phyloP scores from a whole-genome alignment of 202 grass and related monocot species.

The Brachypodium distachyon region DNA sequence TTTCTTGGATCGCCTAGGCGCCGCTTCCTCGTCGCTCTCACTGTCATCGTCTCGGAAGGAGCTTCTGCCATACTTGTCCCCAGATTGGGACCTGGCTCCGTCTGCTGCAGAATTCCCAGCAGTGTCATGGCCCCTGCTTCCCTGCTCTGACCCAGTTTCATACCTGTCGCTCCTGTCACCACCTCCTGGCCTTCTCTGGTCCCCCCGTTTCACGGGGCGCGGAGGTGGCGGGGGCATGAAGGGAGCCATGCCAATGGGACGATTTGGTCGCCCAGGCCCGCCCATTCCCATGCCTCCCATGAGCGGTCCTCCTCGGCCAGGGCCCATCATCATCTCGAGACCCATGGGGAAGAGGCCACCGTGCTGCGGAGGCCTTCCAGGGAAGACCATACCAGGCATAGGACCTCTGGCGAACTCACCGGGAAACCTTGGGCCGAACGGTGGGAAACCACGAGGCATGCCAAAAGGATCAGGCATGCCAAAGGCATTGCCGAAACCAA shows the following conservation, averaged over 20 bases:
- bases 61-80: slow-evolving; percentile 37
- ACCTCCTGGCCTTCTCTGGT: slow-evolving; percentile 48
- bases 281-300: slow-evolving; percentile 82
- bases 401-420: slow-evolving; percentile 58
- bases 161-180: slow-evolving; percentile 47
- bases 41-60: slow-evolving; percentile 52
- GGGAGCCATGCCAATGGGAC: slow-evolving; percentile 64
- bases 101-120: slow-evolving; percentile 38
- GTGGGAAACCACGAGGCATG: slow-evolving; percentile 58
- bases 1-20: slow-evolving; percentile 67
- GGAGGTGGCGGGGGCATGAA: slow-evolving; percentile 40
- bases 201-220: slow-evolving; percentile 40
- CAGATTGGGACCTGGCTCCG: slow-evolving; percentile 33
- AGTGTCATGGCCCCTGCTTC: slow-evolving; percentile 46
- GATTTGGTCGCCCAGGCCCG: slow-evolving; percentile 53
- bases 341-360: slow-evolving; percentile 55
- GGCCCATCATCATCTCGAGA: slow-evolving; percentile 86
- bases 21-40: slow-evolving; percentile 81
- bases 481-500: slow-evolving; percentile 59
- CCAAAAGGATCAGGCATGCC: slow-evolving; percentile 82
- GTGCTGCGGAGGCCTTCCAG: slow-evolving; percentile 55
- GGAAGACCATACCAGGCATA: slow-evolving; percentile 77
- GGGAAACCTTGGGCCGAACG: slow-evolving; percentile 75
- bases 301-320: slow-evolving; percentile 53
- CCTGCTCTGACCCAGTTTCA: slow-evolving; percentile 57